Evolutionary conservation across 2,329 filamentous ascomycete genomes (phyloP), one percentile per base, ranked within the genome.

Genomic region (Dryadomyces sulphureus): DNA sequence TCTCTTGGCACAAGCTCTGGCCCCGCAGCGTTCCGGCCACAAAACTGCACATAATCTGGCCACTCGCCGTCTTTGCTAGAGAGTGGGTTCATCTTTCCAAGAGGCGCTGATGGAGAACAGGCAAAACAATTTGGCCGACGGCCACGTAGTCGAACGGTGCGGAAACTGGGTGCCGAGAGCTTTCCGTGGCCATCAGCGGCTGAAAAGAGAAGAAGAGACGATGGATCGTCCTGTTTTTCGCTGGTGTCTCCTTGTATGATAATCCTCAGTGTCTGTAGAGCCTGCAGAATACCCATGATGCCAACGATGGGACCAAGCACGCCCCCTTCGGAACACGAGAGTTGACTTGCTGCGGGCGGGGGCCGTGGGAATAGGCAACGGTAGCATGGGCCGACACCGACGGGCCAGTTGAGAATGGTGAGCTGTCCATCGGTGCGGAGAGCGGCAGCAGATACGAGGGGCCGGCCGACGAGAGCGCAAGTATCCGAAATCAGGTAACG

Each of bases 221-320:
- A 16, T n/a, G 54, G 8, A 38, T 41, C 25, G 7, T 7, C 4
- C 11, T 34, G 24, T 11, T 32, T 39, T 35, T 3, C 8, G 20
- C n/a, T 44, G n/a, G n/a, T n/a, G n/a, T n/a, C 25, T 9, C 5
- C 19, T 21, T 52, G 53, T 3, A 76, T 71, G 16, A 95, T 70
- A n/a, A 95, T 62, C 59, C 93, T 92, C 56, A 96, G 79, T 0
- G 86, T 79, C 63, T 96, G 88, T 1, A 94, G 67, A 0, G 92
- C 90, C 65, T 96, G 92, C 47, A 96, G 65, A 0, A 94, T 80
- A 7, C 92, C 92, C 86, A 98, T 95, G 0, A 79, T 73, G 0
- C 92, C 92, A 0, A 98, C 92, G 0, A 95, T 88, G 0, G 92
- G 89, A 0, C 92, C 92, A 1, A 98, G 57, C 8, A 98, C 88